Evolutionary conservation across 208 protist genomes (phyloP).

Genomic region (Lotmaria passim): DNA sequence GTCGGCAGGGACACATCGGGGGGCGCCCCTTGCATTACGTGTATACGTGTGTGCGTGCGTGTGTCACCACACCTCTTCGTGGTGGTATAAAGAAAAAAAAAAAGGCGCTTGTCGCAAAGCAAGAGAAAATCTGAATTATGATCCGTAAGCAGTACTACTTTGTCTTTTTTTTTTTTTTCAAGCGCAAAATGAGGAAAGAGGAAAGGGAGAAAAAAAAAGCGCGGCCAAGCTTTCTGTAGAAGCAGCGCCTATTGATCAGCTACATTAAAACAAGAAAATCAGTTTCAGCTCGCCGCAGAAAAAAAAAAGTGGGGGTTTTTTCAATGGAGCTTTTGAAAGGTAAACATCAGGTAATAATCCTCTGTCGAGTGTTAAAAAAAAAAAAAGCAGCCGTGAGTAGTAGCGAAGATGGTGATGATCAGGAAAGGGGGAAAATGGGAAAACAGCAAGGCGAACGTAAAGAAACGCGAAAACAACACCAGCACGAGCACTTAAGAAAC

Average conservation of each 20-base stretch:
- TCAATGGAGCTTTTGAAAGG: too few relatives aligned
- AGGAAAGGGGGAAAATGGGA: constrained; percentile 10
- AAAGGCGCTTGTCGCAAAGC: too few relatives aligned
- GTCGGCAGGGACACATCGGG: not conserved
- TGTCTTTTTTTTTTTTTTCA: not conserved
- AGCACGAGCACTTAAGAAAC: not conserved
- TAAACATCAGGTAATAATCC: too few relatives aligned
- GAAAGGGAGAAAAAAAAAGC: constrained; percentile 22
- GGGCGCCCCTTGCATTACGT: constrained; percentile 1
- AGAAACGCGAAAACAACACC: constrained; percentile 5
- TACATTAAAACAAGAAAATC: not conserved
- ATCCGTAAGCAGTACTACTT: not conserved
- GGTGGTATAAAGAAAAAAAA: too few relatives aligned
- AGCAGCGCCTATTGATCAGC: not conserved
- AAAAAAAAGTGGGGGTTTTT: not conserved
- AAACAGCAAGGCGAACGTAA: constrained; percentile 14
- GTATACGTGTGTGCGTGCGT: not conserved
- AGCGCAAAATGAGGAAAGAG: not conserved
- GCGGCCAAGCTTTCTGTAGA: too few relatives aligned
- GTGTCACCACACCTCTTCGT: not conserved
- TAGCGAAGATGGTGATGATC: too few relatives aligned
- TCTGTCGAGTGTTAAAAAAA: too few relatives aligned
- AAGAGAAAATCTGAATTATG: too few relatives aligned
- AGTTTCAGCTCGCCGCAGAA: not conserved
- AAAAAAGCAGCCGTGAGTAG: too few relatives aligned